Base-by-base conservation (phyloP, 2,329 filamentous ascomycete species). In the Colletotrichum cordylinicola region DNA sequence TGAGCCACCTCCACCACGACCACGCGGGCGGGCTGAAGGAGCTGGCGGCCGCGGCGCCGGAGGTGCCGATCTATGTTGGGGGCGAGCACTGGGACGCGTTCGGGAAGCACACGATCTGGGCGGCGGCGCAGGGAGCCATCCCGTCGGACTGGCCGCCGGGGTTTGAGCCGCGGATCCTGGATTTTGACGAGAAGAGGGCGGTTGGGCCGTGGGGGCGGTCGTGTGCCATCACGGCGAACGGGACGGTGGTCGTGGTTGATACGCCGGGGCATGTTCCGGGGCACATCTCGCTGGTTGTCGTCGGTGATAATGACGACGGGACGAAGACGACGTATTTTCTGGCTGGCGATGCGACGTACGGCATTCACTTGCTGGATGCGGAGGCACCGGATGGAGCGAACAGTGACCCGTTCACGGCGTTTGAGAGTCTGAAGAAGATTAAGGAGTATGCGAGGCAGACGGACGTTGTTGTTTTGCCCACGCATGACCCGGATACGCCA, bases 251-350 rank as follows among this genome's bases (percentile, higher is more conserved):
- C 1, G 80, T 80, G 8, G 81, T 84, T 2, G 80, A 82, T 60
- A 85, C 83, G 7, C 81, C 83, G 13, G 83, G 83, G 8, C 83
- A 85, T 70, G 81, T 83, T 6, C 80, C 80, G 2, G 83, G 83
- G 0, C 83, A 85, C 70, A 75, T 84, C 12, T 81, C 80, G 8
- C 27, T 85, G 52, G 71, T 84, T 16, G 70, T 76, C 1, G 35
- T 56, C 13, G 74, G 64, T 6, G 74, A 74, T 15, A 73, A 69
- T 27, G 70, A 65, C 4, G 74, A 76, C 10, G 74, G 74, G 56
- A 76, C 70, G 18, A 74, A 39, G 74, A 78, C 74, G 58, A 82
- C 74, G 18, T 83, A 82, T 58, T 75, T 82, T 7, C 77, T 83
- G 21, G 76, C 81, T 2, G 80, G 81, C 1, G 82, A 84, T 70